Base-by-base conservation (phyloP, 176 grass and related monocot species). In the Cenchrus purpureus region DNA sequence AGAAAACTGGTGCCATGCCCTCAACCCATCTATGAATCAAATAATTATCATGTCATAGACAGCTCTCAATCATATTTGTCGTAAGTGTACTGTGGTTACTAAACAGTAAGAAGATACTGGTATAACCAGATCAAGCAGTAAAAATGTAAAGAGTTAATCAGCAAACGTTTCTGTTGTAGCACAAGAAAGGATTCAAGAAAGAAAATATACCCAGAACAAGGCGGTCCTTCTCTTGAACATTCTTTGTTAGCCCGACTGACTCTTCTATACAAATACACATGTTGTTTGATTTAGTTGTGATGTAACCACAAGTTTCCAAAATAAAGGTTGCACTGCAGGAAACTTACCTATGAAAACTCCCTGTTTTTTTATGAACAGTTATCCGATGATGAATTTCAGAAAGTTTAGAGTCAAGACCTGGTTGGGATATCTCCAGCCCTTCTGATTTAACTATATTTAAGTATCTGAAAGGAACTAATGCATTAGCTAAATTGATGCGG, bases 381-480 rank as follows among this genome's bases (percentile, higher is more conserved):
- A 98, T 95, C n/a, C 77, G 83, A 56, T 98, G 91, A 90, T 98
- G 92, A 80, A 98, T 90, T 95, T 98, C 93, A 76, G 91, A 88
- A 48, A 82, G 78, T 56, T 93, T 91, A 90, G 91, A 88, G 73
- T 98, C 89, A 25, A 98, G 80, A 69, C 77, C 91, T 80, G 95
- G 95, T 65, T 98, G 95, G 61, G 95, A 98, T 73, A 98, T 94
- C 85, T 95, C 89, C 54, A 98, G 79, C 12, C 91, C 87, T 86
- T 92, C 91, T 93, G 93, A 95, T 92, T 92, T 91, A 54, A 98
- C 78, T 86, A 92, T 91, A 84, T 90, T 88, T 71, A 93, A 83
- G 82, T 98, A 98, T 79, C 95, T 98, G 83, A 28, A 86, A 52
- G 32, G 34, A 86, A 83, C 25, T 52, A 68, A 63, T 31, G 56